Percentiles rank a stretch among this genome's conserved stretches.
These are phyloP conservation scores for Metschnikowia hibisci DNA, from an alignment of 805 yeast species.

Conservation along the genomic window DNA sequence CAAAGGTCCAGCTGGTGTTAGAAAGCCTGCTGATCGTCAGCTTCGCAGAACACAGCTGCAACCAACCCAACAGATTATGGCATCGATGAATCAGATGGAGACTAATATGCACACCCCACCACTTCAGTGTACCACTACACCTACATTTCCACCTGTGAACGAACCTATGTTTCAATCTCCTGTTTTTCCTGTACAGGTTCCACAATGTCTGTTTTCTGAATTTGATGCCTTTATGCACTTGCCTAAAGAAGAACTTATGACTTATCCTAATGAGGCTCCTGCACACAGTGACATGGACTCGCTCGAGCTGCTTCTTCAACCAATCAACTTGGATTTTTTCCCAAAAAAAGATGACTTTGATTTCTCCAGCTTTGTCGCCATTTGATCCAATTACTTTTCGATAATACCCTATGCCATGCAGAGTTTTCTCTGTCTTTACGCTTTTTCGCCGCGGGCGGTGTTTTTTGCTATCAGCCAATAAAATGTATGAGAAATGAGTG, in stretches of 20 bases:
- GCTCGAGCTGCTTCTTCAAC: constrained; percentile 9
- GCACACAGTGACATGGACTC: constrained; percentile 2
- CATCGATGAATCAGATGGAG: neutral
- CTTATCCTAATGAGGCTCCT: neutral
- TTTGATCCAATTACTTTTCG: constrained; percentile 4
- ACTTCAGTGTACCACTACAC: constrained; percentile 5
- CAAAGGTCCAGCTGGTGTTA: constrained; percentile 24
- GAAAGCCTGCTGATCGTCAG: constrained; percentile 15
- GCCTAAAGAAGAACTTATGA: constrained; percentile 5
- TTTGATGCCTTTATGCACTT: constrained; percentile 15
- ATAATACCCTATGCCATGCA: neutral
- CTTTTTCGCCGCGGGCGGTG: neutral
- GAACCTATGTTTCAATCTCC: too few species aligned
- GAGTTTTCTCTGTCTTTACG: neutral
- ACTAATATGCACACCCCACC: constrained; percentile 1
- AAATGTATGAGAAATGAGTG: too few species aligned
- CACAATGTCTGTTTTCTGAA: neutral
- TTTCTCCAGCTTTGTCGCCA: constrained; percentile 13
- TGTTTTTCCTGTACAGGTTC: too few species aligned
- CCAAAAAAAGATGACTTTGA: constrained; percentile 28
- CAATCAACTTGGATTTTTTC: constrained; percentile 12
- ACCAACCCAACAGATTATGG: constrained; percentile 4
- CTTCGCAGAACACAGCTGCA: constrained; percentile 9
- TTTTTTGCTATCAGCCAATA: too few species aligned
- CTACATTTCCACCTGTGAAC: neutral